These are phyloP conservation scores for Picea abies DNA, from an alignment of 83 land plant species.

Conservation along the genomic window DNA sequence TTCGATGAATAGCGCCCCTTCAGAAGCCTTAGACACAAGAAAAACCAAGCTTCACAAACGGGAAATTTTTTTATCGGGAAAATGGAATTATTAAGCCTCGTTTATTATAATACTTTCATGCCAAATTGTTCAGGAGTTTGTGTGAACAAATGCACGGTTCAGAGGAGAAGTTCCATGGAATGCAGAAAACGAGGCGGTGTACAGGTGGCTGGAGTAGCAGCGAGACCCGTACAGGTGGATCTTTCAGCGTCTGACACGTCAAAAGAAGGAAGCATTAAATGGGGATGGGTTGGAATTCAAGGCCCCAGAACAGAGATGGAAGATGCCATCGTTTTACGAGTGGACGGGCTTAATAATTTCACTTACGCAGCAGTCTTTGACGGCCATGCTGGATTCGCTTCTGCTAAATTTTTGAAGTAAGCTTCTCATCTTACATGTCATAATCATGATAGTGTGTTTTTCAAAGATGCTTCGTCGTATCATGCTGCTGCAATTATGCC, in stretches of 20 bases:
- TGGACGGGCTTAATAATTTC: conserved; percentile 61
- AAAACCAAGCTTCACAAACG: background rate
- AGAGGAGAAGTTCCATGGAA: background rate
- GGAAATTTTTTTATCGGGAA: background rate
- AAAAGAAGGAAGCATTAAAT: conserved; percentile 42
- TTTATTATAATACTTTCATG: background rate
- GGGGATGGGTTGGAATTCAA: conserved; percentile 76
- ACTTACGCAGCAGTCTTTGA: conserved; percentile 95
- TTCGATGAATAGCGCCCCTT: background rate
- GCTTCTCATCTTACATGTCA: background rate
- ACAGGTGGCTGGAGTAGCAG: conserved; percentile 6
- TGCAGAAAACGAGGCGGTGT: background rate
- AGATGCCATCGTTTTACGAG: conserved; percentile 71
- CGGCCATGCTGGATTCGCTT: conserved; percentile 95
- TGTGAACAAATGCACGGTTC: background rate
- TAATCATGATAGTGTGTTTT: too few relatives aligned
- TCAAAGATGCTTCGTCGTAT: too few relatives aligned
- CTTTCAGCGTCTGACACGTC: background rate
- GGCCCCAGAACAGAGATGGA: conserved; percentile 94
- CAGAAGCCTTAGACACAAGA: background rate
- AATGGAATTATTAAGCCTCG: background rate
- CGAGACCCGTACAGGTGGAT: conserved; percentile 4
- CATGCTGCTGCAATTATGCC: too few relatives aligned
- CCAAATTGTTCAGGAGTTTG: background rate
- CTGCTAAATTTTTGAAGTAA: conserved; percentile 82